Evolutionary conservation across 2,329 filamentous ascomycete species (phyloP).

Genomic region (Aspergillus pseudoviridinutans): DNA sequence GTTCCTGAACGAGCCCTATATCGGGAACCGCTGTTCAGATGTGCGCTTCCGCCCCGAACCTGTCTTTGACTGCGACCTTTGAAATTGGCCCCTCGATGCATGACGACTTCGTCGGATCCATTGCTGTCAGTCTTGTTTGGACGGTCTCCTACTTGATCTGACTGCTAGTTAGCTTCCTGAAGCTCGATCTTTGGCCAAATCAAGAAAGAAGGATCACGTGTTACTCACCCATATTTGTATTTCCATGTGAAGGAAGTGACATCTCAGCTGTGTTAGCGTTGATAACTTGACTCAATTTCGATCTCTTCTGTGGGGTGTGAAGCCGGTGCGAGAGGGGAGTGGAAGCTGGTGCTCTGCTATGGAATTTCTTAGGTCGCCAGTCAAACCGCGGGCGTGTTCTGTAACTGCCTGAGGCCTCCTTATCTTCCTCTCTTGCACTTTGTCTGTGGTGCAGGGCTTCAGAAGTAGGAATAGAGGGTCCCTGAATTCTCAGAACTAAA

Average conservation of each 20-base stretch:
- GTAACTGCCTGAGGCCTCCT: background rate
- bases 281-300: background rate
- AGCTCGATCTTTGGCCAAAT: background rate
- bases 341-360: background rate
- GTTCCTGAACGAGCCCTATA: background rate
- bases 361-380: background rate
- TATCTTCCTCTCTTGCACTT: background rate
- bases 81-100: slow-evolving; percentile 6
- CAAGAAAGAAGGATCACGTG: background rate
- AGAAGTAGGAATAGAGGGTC: background rate
- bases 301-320: background rate
- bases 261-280: background rate
- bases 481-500: background rate
- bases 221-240: background rate
- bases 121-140: slow-evolving; percentile 10
- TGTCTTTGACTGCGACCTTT: background rate
- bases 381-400: background rate
- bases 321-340: background rate
- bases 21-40: background rate
- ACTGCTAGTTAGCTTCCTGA: background rate
- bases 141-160: background rate
- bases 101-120: slow-evolving; percentile 20
- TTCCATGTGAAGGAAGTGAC: background rate
- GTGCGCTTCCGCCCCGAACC: background rate
- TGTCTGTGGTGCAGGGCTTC: background rate